phyloP scores from a whole-genome alignment of 371 early-diverging fungal genomes.

The Mortierella sp. region DNA sequence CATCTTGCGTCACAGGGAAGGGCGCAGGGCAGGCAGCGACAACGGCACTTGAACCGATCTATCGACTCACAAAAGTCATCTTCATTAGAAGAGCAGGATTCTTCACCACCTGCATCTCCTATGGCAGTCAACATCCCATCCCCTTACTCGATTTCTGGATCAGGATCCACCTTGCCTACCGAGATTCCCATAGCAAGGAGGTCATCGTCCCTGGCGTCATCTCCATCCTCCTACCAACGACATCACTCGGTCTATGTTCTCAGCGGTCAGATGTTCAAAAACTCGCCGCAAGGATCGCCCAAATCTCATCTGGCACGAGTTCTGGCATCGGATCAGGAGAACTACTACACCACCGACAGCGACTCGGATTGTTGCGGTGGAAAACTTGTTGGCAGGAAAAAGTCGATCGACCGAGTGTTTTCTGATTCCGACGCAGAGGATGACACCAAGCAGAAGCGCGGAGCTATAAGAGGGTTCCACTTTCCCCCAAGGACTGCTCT shows the following conservation, averaged over 20 bases:
- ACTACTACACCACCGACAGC: constrained; percentile 51
- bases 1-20: constrained; percentile 27
- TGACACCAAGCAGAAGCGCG: constrained; percentile 24
- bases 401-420: constrained; percentile 35
- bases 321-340: constrained; percentile 41
- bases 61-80: constrained; percentile 46
- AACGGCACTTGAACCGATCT: constrained; percentile 40
- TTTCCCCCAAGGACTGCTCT: constrained; percentile 31
- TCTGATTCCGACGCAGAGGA: constrained; percentile 54
- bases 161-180: constrained; percentile 33
- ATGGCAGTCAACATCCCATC: constrained; percentile 38
- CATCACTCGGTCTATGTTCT: constrained; percentile 56
- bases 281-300: constrained; percentile 53
- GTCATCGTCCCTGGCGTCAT: constrained; percentile 51
- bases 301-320: constrained; percentile 50
- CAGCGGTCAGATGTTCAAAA: constrained; percentile 55
- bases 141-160: constrained; percentile 26
- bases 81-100: constrained; percentile 45
- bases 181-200: constrained; percentile 36
- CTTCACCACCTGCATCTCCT: constrained; percentile 46
- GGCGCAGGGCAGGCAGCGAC: constrained; percentile 30
- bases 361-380: constrained; percentile 49
- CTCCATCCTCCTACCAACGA: constrained; percentile 55
- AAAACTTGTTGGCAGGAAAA: constrained; percentile 26
- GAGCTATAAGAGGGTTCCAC: constrained; percentile 25